Base-by-base conservation (phyloP, 2,329 filamentous ascomycete genomes). In the Pseudomassariella vexata region DNA sequence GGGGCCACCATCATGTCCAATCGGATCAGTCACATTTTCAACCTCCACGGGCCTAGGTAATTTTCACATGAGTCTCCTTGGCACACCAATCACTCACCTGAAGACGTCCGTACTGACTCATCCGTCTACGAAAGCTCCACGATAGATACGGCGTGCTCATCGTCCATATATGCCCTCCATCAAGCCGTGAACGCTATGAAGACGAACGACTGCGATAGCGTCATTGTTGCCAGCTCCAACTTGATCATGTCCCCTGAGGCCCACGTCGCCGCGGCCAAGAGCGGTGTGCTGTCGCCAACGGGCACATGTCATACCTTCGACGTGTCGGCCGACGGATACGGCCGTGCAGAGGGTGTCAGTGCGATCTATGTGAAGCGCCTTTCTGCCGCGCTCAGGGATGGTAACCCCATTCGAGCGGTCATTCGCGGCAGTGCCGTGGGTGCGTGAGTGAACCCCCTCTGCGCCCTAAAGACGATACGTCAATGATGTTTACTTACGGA, bases 351-450 rank as follows among this genome's bases (percentile, higher is more conserved):
- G 16, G 30, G n/a, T 9, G 21, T 32, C 9, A 12, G 12, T 6
- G 10, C 5, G 4, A 9, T 25, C 3, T 6, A 18, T n/a, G 10
- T 32, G 9, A 32, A 32, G 21, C 6, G 15, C 6, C 14, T 32
- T 8, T 4, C 15, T 9, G 21, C 18, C 12, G 30, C 30, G 11
- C 18, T 32, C 20, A 7, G 21, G 9, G 30, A 32, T 19, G 3
- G 22, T 3, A 15, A 24, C 19, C 20, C 30, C 8, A 19, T 32
- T 8, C 20, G 30, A 6, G 20, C 47, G 3, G 35, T 63, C 5
- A 47, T 66, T 10, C 47, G 49, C 0, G 55, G 46, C 1, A 56
- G 52, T 0, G 52, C 44, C 2, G 18, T 50, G 12, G 65, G 62
- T 36, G 46, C n/a, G n/a, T n/a, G n/a, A n/a, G n/a, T n/a, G n/a